phyloP scores from a whole-genome alignment of 139 green algal genomes.

The Closterium sp. region DNA sequence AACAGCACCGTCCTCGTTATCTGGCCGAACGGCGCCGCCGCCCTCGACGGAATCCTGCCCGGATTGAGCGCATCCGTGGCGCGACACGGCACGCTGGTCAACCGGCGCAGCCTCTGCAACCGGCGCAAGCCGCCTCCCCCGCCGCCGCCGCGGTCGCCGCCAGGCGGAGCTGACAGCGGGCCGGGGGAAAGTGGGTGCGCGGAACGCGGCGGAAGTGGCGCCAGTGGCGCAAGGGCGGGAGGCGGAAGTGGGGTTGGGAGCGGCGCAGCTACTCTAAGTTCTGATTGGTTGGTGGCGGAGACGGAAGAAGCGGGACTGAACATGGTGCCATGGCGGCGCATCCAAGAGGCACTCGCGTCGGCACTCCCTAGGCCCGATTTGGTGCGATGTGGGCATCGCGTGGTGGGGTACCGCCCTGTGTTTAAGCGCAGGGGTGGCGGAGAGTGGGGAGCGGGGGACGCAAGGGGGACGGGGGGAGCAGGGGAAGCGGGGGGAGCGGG shows the following conservation, averaged over 20 bases:
- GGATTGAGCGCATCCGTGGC: not conserved
- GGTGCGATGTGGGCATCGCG: not conserved
- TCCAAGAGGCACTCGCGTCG: not conserved
- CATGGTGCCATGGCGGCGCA: not conserved
- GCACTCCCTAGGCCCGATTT: not conserved
- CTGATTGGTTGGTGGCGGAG: not conserved
- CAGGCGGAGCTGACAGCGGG: not conserved
- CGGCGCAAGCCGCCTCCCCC: not conserved
- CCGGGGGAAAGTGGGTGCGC: not conserved
- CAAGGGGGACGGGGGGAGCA: not conserved
- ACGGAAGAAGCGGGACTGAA: not conserved
- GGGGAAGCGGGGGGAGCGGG: not conserved
- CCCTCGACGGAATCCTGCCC: slow-evolving; percentile 45
- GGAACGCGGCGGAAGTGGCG: not conserved
- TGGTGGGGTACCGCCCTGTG: not conserved
- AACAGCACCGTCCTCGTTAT: slow-evolving; percentile 58
- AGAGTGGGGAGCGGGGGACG: not conserved
- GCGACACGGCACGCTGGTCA: not conserved
- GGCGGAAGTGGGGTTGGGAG: not conserved
- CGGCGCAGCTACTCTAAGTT: not conserved
- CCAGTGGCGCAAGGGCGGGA: not conserved
- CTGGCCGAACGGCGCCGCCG: slow-evolving; percentile 47
- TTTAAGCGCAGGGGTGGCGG: not conserved
- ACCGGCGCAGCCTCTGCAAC: not conserved
- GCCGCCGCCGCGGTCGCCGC: too few relatives aligned